Evolutionary conservation across 1,284 basidiomycete genomes (phyloP).

Genomic region (Ceratorhiza oryzae-sativae): DNA sequence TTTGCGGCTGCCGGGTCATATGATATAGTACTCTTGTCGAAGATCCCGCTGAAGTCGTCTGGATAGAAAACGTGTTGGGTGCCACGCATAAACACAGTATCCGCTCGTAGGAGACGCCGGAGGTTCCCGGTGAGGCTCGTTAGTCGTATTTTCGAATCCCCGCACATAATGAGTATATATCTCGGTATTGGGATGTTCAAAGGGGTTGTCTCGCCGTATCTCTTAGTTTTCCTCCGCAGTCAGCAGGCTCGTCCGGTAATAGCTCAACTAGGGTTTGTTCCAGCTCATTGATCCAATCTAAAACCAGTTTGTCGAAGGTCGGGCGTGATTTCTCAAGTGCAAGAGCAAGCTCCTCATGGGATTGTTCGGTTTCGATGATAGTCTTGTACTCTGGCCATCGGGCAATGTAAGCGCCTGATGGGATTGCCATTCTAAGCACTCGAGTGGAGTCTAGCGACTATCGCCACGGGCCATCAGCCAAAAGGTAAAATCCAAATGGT

Average conservation of each 20-base stretch:
- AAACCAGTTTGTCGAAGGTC: not conserved
- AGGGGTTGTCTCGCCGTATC: not conserved
- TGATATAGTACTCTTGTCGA: not conserved
- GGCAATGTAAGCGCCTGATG: not conserved
- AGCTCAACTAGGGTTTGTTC: not conserved
- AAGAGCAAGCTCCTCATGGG: not conserved
- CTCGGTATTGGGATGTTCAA: not conserved
- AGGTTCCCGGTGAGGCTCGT: not conserved
- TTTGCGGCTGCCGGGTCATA: not conserved
- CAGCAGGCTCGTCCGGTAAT: not conserved
- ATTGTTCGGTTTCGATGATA: not conserved
- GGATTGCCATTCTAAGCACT: not conserved
- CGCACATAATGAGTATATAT: not conserved
- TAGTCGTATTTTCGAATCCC: not conserved
- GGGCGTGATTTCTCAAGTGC: not conserved
- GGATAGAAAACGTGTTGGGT: not conserved
- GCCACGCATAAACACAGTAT: not conserved
- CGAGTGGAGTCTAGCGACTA: not conserved
- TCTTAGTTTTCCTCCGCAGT: too few species aligned
- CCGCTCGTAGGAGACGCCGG: slow-evolving; percentile 23
- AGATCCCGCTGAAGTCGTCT: not conserved
- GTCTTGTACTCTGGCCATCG: slow-evolving; percentile 4
- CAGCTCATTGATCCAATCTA: not conserved
- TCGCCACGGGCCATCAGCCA: too few species aligned
- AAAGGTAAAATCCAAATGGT: too few species aligned